Evolutionary conservation across 2,329 filamentous ascomycete species (phyloP), one percentile per base, ranked within the genome.

Genomic region (Penicillium olsonii): DNA sequence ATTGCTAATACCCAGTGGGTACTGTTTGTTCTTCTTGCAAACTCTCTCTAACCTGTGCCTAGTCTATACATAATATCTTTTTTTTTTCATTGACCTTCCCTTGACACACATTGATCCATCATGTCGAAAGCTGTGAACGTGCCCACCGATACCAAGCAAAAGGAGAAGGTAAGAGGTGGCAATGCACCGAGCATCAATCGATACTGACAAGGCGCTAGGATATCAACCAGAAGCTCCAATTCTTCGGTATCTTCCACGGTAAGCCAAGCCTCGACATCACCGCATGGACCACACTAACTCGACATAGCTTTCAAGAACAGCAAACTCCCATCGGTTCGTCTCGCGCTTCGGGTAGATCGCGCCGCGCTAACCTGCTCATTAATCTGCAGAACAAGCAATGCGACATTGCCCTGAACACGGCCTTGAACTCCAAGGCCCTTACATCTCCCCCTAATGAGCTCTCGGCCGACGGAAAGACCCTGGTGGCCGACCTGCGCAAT

Each of bases 341-440:
- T 4, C 19, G 22, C 39, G 37, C 11, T 2, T 40, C 31, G 20
- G 20, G 10, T 29, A 5, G 15, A 3, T 27, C n/a, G 7, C n/a
- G 9, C 42, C 19, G n/a, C 54, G 46, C 52, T 60, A 38, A 60
- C 39, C 26, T 22, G 17, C 19, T 14, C 19, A 5, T 18, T 4
- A 17, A 20, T 3, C 31, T 18, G 51, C 64, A 90, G 87, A 96
- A 96, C 74, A 89, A 92, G 64, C 92, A 96, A 77, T 95, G 96
- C 70, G 94, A 97, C 76, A 81, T 96, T 41, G 92, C 94, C 22
- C 75, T 99, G 68, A 97, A 95, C 80, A 94, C 88, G 68, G 87
- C 90, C 62, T 79, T 96, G 42, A 78, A 79, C 27, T 92, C 87
- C 59, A 84, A 82, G 67, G 78, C 84, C 8, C 76, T 97, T 20